Evolutionary conservation across 228 moss, liverwort and hornwort genomes (phyloP).

Genomic region (Sphagnum magellanicum): DNA sequence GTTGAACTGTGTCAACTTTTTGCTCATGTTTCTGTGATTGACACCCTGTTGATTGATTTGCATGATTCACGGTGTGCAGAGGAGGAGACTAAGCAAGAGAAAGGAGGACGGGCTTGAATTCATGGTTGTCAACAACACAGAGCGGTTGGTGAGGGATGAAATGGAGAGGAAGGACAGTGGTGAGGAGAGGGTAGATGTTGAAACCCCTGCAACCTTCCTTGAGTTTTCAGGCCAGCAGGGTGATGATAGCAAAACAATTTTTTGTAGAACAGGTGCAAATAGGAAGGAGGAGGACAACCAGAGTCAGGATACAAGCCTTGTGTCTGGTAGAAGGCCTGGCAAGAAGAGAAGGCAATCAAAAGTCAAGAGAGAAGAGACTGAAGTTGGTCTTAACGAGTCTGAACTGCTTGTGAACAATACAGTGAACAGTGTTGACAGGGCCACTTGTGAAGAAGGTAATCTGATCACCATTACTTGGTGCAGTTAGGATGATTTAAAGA

Average conservation of each 20-base stretch:
- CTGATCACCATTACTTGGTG: background rate
- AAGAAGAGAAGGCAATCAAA: conserved; percentile 10
- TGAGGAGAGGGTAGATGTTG: conserved; percentile 7
- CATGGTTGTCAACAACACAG: conserved; percentile 27
- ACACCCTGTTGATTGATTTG: background rate
- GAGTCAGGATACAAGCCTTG: conserved; percentile 6
- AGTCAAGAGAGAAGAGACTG: conserved; percentile 7
- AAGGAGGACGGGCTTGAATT: conserved; percentile 18
- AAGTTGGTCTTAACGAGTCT: conserved; percentile 6
- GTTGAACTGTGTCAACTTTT: background rate
- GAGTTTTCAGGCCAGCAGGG: background rate
- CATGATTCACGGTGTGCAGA: conserved; percentile 17
- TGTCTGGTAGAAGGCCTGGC: conserved; percentile 6
- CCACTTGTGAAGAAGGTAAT: background rate
- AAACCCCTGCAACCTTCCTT: background rate
- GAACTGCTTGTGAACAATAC: background rate
- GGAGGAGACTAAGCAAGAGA: conserved; percentile 10
- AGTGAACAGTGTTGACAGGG: background rate
- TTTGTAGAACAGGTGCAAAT: background rate
- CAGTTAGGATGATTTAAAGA: no score
- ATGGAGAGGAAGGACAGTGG: conserved; percentile 11
- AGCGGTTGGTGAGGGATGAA: conserved; percentile 14
- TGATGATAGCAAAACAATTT: background rate
- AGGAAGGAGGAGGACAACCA: background rate
- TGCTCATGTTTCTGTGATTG: background rate